phyloP scores from a whole-genome alignment of 2,329 filamentous ascomycete genomes.

The Delphinella strobiligena region DNA sequence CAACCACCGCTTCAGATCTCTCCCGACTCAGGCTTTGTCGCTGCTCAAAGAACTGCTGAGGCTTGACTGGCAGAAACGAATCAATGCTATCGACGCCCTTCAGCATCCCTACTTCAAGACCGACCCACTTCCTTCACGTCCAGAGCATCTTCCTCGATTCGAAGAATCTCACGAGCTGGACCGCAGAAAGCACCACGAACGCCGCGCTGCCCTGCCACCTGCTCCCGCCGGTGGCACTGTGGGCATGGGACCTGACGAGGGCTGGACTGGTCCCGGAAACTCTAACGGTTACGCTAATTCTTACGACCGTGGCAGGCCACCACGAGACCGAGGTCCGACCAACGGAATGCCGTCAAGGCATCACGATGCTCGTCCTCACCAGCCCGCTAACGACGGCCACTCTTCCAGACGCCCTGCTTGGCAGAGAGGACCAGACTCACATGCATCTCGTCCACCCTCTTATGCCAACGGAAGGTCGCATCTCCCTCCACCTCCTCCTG shows the following conservation, averaged over 20 bases:
- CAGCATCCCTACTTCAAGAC: constrained; percentile 85
- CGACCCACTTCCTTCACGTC: constrained; percentile 63
- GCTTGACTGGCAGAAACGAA: constrained; percentile 76
- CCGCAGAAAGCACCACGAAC: constrained; percentile 75
- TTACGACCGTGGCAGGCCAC: constrained; percentile 13
- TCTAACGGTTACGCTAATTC: constrained; percentile 15
- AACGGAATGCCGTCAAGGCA: too few relatives aligned
- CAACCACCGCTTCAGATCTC: constrained; percentile 58
- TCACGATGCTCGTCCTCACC: constrained; percentile 5
- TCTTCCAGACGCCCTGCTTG: constrained; percentile 6
- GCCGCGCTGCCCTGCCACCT: constrained; percentile 72
- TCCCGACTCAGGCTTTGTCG: constrained; percentile 57
- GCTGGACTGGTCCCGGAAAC: constrained; percentile 17
- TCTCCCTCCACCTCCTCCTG: constrained; percentile 12
- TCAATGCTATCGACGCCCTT: constrained; percentile 89
- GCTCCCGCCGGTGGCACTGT: constrained; percentile 87
- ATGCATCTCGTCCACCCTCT: constrained; percentile 11
- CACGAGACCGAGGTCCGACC: constrained; percentile 23
- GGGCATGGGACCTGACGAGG: constrained; percentile 54
- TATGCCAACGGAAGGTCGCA: constrained; percentile 8
- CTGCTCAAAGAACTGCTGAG: constrained; percentile 72
- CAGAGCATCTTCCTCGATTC: constrained; percentile 79
- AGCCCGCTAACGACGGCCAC: too few relatives aligned
- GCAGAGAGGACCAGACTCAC: constrained; percentile 13
- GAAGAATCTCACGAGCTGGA: constrained; percentile 97